Conservation (phyloP, 345 rosid species). For the Citrus reticulata region DNA sequence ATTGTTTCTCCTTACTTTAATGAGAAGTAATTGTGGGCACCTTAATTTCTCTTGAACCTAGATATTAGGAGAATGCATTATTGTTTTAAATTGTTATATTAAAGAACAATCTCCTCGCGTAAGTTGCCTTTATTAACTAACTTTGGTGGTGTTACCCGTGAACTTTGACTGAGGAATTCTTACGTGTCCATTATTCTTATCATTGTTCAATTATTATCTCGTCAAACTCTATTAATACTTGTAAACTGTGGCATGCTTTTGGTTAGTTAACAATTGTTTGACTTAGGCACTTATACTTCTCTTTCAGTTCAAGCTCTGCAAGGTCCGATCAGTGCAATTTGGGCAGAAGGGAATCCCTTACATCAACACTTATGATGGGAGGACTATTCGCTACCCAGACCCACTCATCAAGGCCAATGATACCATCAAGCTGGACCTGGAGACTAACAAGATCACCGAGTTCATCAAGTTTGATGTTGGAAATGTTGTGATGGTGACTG, state of each 20-base stretch:
- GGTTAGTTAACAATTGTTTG: not conserved
- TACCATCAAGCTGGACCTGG: constrained; percentile 57
- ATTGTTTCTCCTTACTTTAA: not conserved
- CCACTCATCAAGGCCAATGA: constrained; percentile 61
- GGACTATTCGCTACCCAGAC: constrained; percentile 64
- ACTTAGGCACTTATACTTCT: not conserved
- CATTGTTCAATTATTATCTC: not conserved
- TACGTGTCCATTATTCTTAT: not conserved
- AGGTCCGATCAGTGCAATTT: constrained; percentile 47
- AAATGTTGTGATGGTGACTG: constrained; percentile 64
- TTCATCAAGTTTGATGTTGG: constrained; percentile 64
- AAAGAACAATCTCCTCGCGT: not conserved
- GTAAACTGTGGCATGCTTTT: not conserved
- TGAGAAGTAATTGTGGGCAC: not conserved
- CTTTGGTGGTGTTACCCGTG: not conserved
- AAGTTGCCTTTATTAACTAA: not conserved
- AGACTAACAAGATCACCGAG: constrained; percentile 39
- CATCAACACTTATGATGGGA: constrained; percentile 60
- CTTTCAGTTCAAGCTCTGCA: constrained; percentile 52
- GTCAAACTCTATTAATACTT: not conserved
- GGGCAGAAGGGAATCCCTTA: constrained; percentile 61
- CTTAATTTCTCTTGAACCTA: not conserved
- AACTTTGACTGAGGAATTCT: not conserved
- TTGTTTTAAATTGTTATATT: not conserved
- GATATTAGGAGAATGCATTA: not conserved